These are phyloP conservation scores for Salix arbutifolia DNA, from an alignment of 345 rosid species.

Conservation along the genomic window DNA sequence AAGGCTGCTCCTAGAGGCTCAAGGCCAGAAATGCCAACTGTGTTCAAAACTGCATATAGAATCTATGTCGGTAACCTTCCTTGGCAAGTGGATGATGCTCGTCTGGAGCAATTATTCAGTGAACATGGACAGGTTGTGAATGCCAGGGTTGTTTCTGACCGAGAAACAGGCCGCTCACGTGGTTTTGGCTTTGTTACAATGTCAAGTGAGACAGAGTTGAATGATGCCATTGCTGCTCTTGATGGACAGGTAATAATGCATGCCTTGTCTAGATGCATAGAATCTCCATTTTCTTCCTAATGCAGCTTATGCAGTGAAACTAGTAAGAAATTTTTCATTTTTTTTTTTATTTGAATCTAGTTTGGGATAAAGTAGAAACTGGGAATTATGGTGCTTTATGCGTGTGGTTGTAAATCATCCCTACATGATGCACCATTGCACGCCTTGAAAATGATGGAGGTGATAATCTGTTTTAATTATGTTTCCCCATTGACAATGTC, in stretches of 20 bases:
- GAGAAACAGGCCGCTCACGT: slow-evolving; percentile 92
- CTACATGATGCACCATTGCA: too few relatives aligned
- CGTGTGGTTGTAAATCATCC: too few relatives aligned
- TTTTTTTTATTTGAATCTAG: too few relatives aligned
- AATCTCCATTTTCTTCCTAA: not conserved
- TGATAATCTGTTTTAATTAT: too few relatives aligned
- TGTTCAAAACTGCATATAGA: slow-evolving; percentile 42
- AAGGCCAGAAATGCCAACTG: slow-evolving; percentile 55
- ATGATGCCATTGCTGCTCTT: slow-evolving; percentile 88
- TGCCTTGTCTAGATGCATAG: too few relatives aligned
- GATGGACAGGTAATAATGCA: slow-evolving; percentile 69
- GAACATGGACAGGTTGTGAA: slow-evolving; percentile 82
- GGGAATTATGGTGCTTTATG: too few relatives aligned
- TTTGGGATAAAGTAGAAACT: too few relatives aligned
- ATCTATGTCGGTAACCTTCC: slow-evolving; percentile 83
- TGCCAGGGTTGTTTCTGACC: slow-evolving; percentile 73
- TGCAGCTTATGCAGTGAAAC: too few relatives aligned
- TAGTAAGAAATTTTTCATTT: not conserved
- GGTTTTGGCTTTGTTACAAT: slow-evolving; percentile 91
- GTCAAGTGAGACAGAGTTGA: slow-evolving; percentile 67
- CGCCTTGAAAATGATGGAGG: too few relatives aligned
- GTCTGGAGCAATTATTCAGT: slow-evolving; percentile 78
- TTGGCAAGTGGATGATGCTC: slow-evolving; percentile 72
- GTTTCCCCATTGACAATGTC: too few relatives aligned
- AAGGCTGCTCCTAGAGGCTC: slow-evolving; percentile 86